Evolutionary conservation across 1,139 yeast species (phyloP).

Genomic region (Pichia sp.): DNA sequence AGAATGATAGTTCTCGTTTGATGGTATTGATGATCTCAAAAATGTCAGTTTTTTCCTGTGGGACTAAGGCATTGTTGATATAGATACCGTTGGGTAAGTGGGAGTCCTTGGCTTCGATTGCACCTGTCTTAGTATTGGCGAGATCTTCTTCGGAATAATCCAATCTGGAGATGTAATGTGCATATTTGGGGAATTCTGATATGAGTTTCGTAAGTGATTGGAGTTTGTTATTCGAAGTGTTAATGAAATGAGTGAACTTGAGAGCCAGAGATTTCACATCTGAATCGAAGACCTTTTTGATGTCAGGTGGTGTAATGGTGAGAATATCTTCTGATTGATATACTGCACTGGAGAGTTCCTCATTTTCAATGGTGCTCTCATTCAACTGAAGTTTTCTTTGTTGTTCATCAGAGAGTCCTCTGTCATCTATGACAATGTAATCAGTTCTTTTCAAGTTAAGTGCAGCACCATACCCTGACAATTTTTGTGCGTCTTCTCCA

Average conservation of each 20-base stretch:
- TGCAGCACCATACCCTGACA: conserved; percentile 65
- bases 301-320: conserved; percentile 15
- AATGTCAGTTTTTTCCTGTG: conserved; percentile 38
- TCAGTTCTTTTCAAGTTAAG: conserved; percentile 57
- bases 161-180: conserved; percentile 29
- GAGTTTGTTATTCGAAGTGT: conserved; percentile 27
- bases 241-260: conserved; percentile 39
- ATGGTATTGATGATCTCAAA: conserved; percentile 32
- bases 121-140: conserved; percentile 20
- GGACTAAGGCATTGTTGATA: conserved; percentile 54
- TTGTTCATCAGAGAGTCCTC: conserved; percentile 30
- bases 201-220: conserved; percentile 33
- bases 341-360: conserved; percentile 7
- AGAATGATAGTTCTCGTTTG: conserved; percentile 32
- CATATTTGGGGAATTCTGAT: conserved; percentile 45
- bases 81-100: conserved; percentile 45
- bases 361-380: conserved; percentile 8
- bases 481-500: conserved; percentile 26
- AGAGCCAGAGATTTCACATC: conserved; percentile 36
- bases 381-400: conserved; percentile 18
- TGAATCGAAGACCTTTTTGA: conserved; percentile 27
- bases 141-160: conserved; percentile 29
- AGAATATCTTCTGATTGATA: conserved; percentile 1
- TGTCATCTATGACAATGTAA: conserved; percentile 56
- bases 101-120: conserved; percentile 14